These are phyloP conservation scores for Starmerella apis DNA, from an alignment of 805 yeast species.

Conservation along the genomic window DNA sequence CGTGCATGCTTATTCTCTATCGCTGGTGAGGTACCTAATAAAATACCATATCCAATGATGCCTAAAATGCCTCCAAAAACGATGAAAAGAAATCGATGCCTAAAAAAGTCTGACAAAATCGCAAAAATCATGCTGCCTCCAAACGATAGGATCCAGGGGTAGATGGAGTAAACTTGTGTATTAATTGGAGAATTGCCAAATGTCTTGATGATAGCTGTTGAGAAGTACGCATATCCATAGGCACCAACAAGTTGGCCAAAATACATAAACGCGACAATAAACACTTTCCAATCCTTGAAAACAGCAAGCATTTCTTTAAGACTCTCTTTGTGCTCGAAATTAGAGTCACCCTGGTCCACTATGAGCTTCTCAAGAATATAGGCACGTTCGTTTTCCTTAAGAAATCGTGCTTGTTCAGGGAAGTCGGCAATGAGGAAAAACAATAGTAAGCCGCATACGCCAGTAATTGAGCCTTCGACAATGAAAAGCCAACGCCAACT, in stretches of 20 bases:
- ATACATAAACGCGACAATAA: conserved; percentile 50
- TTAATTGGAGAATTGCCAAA: conserved; percentile 58
- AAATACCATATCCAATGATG: conserved; percentile 46
- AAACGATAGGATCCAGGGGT: conserved; percentile 75
- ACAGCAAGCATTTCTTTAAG: conserved; percentile 38
- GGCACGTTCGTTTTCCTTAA: conserved; percentile 42
- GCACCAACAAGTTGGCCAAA: conserved; percentile 62
- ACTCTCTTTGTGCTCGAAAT: conserved; percentile 41
- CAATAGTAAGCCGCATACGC: conserved; percentile 29
- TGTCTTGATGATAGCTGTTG: conserved; percentile 52
- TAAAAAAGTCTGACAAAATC: conserved; percentile 45
- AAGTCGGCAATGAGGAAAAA: conserved; percentile 53
- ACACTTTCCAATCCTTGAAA: conserved; percentile 51
- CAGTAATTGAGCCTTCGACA: conserved; percentile 40
- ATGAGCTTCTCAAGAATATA: conserved; percentile 52
- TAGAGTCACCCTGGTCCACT: conserved; percentile 41
- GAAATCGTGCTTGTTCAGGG: conserved; percentile 56
- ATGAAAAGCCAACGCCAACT: conserved; percentile 51
- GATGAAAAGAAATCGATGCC: conserved; percentile 33
- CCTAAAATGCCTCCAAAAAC: conserved; percentile 27
- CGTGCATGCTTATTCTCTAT: conserved; percentile 35
- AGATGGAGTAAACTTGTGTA: conserved; percentile 73
- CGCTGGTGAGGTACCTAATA: conserved; percentile 38
- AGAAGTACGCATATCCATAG: conserved; percentile 65
- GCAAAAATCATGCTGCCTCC: conserved; percentile 57